Evolutionary conservation across 1,284 basidiomycete genomes (phyloP).

Genomic region (Fistulinella cinereoalba): DNA sequence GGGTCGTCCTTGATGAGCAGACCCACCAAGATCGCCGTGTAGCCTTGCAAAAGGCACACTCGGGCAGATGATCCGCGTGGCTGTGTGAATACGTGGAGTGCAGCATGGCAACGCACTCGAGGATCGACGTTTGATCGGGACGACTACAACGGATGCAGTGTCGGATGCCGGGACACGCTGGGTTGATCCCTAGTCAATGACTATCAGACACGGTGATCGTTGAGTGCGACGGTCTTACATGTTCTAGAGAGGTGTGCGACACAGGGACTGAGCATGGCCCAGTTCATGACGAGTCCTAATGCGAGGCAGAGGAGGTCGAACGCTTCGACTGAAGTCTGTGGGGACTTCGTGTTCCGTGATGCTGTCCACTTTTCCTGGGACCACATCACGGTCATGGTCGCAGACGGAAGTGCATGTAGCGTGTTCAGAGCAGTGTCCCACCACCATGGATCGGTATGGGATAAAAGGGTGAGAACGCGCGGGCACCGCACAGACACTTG

Average conservation of each 20-base stretch:
- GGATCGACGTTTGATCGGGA: constrained; percentile 36
- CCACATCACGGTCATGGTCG: constrained; percentile 45
- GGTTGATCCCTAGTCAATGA: constrained; percentile 41
- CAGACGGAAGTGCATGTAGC: constrained; percentile 42
- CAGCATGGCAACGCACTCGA: constrained; percentile 31
- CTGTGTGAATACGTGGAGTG: constrained; percentile 18
- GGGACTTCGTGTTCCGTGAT: constrained; percentile 7
- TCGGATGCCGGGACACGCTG: constrained; percentile 45
- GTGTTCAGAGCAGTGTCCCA: constrained; percentile 45
- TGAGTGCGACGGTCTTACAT: constrained; percentile 36
- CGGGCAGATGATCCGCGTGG: constrained; percentile 33
- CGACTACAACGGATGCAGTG: constrained; percentile 48
- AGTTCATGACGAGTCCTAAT: constrained; percentile 68
- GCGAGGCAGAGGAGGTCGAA: constrained; percentile 68
- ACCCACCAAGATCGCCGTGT: constrained; percentile 69
- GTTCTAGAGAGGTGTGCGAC: constrained; percentile 45
- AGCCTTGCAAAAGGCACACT: constrained; percentile 55
- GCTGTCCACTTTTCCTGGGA: constrained; percentile 32
- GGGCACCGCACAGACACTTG: constrained; percentile 52
- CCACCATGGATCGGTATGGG: constrained; percentile 59
- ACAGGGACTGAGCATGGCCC: constrained; percentile 55
- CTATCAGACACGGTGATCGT: background rate
- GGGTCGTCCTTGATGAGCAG: constrained; percentile 54
- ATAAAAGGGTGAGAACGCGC: constrained; percentile 66
- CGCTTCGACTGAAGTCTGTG: constrained; percentile 34